Conservation (phyloP, 352 stramenopile genomes). For the Phytopythium montanum region DNA sequence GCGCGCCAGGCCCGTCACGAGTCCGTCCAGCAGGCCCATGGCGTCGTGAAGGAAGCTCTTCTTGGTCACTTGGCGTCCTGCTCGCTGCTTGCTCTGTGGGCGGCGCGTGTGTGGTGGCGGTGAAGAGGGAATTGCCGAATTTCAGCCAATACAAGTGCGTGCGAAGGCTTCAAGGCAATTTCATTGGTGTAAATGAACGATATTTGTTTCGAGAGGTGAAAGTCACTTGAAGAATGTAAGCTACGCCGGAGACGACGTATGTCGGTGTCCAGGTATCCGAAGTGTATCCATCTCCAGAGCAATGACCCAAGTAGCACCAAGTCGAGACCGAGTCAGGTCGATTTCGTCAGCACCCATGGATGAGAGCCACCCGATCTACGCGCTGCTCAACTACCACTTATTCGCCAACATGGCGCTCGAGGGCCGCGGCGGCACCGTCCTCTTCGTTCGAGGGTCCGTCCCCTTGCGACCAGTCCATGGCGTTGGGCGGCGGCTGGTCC, state of each 20-base stretch:
- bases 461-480: no score
- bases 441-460: no score
- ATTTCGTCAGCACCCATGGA: no score
- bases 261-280: no score
- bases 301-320: no score
- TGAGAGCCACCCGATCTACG: no score
- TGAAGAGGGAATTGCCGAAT: background rate
- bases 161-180: background rate
- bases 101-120: background rate
- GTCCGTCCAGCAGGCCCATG: conserved; percentile 78
- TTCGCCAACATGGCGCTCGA: no score
- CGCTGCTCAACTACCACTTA: no score
- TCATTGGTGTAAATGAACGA: conserved; percentile 11
- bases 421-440: no score
- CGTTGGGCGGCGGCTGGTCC: no score
- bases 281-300: no score
- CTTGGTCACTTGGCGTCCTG: conserved; percentile 3
- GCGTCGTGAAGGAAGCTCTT: background rate
- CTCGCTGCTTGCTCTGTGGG: background rate
- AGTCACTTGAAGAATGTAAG: background rate
- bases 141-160: conserved; percentile 11
- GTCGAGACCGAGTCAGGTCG: no score
- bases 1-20: conserved; percentile 66
- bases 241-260: background rate
- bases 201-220: background rate